Conservation (phyloP, 208 protist species). For the Acanthamoeba triangularis region DNA sequence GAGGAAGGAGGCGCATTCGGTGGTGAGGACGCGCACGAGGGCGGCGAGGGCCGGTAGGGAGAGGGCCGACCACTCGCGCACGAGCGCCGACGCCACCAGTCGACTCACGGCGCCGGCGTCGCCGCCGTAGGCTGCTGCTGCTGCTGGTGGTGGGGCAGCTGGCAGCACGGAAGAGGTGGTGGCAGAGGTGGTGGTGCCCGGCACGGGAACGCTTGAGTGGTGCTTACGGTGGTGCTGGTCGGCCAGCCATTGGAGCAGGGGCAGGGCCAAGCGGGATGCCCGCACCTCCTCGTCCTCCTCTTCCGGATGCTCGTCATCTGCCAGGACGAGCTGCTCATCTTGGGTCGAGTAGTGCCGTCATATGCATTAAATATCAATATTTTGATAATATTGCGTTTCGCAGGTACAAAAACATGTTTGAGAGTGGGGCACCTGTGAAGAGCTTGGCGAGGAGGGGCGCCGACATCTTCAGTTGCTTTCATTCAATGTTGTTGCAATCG, state of each 20-base stretch:
- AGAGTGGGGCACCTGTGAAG: background rate
- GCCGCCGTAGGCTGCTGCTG: background rate
- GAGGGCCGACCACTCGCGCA: background rate
- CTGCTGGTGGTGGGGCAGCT: background rate
- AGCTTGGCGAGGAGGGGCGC: background rate
- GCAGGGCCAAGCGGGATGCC: background rate
- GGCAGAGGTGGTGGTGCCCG: background rate
- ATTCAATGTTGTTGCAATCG: background rate
- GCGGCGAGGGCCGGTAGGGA: background rate
- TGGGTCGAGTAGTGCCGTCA: no score
- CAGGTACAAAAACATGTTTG: background rate
- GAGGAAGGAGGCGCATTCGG: slow-evolving; percentile 11
- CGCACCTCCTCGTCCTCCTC: background rate
- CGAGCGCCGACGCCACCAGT: background rate
- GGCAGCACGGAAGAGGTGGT: no score
- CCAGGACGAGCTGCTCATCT: background rate
- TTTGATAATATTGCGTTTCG: no score
- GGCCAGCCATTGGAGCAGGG: slow-evolving; percentile 23
- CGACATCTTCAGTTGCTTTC: background rate
- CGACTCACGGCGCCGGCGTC: background rate
- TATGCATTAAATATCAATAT: background rate
- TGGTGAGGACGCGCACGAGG: background rate
- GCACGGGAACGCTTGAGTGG: background rate
- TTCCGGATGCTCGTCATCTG: background rate
- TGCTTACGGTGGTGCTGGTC: background rate